These are phyloP conservation scores for Penicillium canescens DNA, from an alignment of 495 filamentous ascomycete genomes.

Conservation along the genomic window DNA sequence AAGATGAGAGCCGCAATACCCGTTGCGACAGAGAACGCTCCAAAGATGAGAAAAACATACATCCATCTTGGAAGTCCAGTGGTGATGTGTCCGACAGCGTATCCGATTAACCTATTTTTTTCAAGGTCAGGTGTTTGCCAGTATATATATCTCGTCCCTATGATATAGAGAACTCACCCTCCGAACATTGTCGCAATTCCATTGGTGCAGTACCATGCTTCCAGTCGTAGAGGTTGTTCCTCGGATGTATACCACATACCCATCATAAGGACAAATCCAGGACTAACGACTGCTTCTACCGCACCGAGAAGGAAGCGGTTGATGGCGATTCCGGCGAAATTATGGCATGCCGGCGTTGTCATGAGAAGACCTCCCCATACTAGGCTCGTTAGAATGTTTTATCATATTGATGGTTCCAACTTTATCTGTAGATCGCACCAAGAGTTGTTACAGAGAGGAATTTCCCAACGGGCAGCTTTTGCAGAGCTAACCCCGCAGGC, in stretches of 20 bases:
- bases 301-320: conserved; percentile 53
- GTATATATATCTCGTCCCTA: not conserved
- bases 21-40: conserved; percentile 32
- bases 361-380: conserved; percentile 44
- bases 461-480: conserved; percentile 55
- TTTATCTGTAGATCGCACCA: conserved; percentile 12
- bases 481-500: conserved; percentile 51
- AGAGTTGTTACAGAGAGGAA: conserved; percentile 44
- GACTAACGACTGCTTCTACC: conserved; percentile 57
- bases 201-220: conserved; percentile 56
- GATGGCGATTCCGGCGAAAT: conserved; percentile 43
- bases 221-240: conserved; percentile 57
- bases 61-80: conserved; percentile 45
- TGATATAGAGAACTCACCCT: conserved; percentile 27
- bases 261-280: conserved; percentile 57
- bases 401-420: not conserved
- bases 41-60: conserved; percentile 54
- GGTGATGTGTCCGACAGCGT: conserved; percentile 52
- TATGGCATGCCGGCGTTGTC: conserved; percentile 40
- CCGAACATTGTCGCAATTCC: conserved; percentile 58
- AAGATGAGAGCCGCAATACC: conserved; percentile 38
- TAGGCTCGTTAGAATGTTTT: conserved; percentile 5
- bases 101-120: conserved; percentile 47
- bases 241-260: conserved; percentile 56
- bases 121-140: not conserved